These are phyloP conservation scores for Lentinula guzmanii DNA, from an alignment of 768 basidiomycete species.

Conservation along the genomic window DNA sequence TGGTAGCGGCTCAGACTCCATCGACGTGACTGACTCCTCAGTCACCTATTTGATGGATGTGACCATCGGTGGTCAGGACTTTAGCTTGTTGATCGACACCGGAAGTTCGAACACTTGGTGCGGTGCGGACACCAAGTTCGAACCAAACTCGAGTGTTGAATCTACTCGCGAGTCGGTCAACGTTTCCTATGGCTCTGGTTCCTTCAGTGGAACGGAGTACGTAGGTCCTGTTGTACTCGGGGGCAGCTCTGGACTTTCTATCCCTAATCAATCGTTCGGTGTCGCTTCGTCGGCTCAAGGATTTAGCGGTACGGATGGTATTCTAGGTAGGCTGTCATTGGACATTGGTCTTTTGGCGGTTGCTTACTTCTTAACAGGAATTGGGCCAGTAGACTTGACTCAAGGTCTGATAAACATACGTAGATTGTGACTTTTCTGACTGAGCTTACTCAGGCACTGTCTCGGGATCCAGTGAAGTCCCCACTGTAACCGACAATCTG, in stretches of 20 bases:
- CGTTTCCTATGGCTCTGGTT: conserved; percentile 50
- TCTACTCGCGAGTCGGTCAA: conserved; percentile 23
- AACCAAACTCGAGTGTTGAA: conserved; percentile 11
- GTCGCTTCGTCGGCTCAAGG: conserved; percentile 37
- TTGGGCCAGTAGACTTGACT: conserved; percentile 49
- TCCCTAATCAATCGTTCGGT: conserved; percentile 42
- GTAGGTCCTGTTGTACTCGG: conserved; percentile 7
- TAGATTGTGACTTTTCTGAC: background rate
- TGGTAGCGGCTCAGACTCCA: conserved; percentile 21
- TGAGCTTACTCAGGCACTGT: conserved; percentile 26
- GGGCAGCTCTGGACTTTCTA: conserved; percentile 24
- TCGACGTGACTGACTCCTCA: conserved; percentile 53
- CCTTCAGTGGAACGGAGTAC: conserved; percentile 50
- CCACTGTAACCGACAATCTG: conserved; percentile 57
- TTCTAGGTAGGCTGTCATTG: conserved; percentile 32
- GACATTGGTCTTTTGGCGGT: background rate
- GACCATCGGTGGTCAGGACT: conserved; percentile 32
- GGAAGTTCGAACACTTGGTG: conserved; percentile 53
- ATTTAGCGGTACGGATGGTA: conserved; percentile 44
- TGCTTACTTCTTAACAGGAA: conserved; percentile 17
- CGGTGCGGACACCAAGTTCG: conserved; percentile 43
- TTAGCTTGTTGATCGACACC: background rate
- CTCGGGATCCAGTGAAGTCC: conserved; percentile 28
- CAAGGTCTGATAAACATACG: conserved; percentile 9
- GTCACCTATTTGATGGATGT: conserved; percentile 51